Evolutionary conservation across 164 flowering plant species (phyloP), one percentile per base, ranked within the genome.

Genomic region (Platanus orientalis): DNA sequence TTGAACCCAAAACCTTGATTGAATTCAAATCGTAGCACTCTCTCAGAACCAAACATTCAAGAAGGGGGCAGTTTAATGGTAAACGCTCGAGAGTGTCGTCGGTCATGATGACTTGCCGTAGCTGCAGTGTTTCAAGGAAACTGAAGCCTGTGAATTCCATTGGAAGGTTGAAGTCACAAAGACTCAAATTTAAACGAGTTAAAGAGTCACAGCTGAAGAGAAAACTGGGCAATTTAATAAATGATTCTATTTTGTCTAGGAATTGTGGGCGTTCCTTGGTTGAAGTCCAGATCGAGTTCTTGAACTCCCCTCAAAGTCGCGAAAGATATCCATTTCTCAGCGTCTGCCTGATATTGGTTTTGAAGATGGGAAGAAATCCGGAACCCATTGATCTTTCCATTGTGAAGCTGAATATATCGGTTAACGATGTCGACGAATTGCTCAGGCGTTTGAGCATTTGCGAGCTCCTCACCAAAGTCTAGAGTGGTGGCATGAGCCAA

Each of bases 41-140:
- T 14, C 45, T 39, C 36, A 66, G 40, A 39, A 19, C 34, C 63
- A 66, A 51, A 1, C 39, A 28, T 21, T 40, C 62, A 19, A 59
- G 63, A 30, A 39, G 1, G 2, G 58, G 63, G 47, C 69, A 59
- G 1, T 39, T 53, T 6, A 21, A 20, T 25, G 58, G 13, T 6
- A 59, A 6, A 6, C 58, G 51, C 19, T 50, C 57, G 21, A 66
- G 63, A 25, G 44, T 28, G 6, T 52, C 21, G 13, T 39, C 52
- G 13, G 62, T 13, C 14, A 66, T 39, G 13, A 19, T n/a, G 20
- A 66, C 69, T 20, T 42, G 6, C 3, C 19, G 13, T 6, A 66
- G 52, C 9, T 11, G 11, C 12, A 66, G 69, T n/a, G 58, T 39
- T 26, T 36, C 28, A n/a, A 66, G 69, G 26, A 57, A 58, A 26